Base-by-base conservation (phyloP, 192 early-diverging fungal genomes). In the Coemansia sp. region DNA sequence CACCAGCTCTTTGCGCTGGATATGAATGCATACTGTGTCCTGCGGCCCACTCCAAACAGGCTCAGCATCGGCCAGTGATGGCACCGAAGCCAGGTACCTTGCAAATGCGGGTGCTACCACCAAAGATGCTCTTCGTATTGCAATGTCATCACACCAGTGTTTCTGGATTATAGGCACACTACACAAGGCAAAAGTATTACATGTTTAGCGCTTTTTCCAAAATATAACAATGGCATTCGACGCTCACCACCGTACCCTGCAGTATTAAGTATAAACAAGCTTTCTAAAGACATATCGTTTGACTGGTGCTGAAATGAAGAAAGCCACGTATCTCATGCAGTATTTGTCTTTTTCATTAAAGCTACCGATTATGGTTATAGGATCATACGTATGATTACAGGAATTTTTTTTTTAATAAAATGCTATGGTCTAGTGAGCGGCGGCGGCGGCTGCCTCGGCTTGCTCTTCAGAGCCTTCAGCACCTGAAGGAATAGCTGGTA, bases 161-260 rank as follows among this genome's bases (percentile, higher is more conserved):
- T 94, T 94, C 66, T 94, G 88, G 43, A 94, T 88, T 47, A 94
- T 83, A 39, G 91, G 84, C 65, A 86, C 87, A 19, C 90, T 94
- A 64, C 47, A 45, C 50, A 13, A 30, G 15, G 53, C 7, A 16
- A n/a, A 35, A 16, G 5, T 42, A 19, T 19, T 20, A 8, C 20
- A 6, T 38, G 15, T 31, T 49, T 46, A 20, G 8, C 12, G 19
- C 16, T 47, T 16, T 45, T 12, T 20, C 33, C 15, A 9, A 28
- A 47, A 64, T 42, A 36, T 43, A 46, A 15, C 6, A 20, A 26
- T 44, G 3, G 0, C 7, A 44, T 20, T 2, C 0, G 21, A 44
- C 10, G 15, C 5, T 16, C 16, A 6, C 21, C n/a, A 13, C 3
- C 59, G 54, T 83, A 84, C 84, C 86, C 85, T 20, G 81, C 68